phyloP scores from a whole-genome alignment of 2,329 filamentous ascomycete species.

The Xylogone sp. region DNA sequence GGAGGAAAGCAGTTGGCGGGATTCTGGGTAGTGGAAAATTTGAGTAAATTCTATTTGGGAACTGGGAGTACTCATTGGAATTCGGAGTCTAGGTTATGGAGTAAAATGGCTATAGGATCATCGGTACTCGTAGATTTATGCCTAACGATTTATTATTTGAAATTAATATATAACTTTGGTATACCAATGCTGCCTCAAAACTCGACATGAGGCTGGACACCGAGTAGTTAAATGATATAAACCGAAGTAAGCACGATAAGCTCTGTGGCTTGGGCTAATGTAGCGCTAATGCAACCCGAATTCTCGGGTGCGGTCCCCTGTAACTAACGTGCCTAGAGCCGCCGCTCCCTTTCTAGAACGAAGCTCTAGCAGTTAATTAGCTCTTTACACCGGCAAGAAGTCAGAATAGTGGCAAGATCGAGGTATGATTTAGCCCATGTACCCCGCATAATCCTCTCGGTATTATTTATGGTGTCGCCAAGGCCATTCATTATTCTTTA shows the following conservation, averaged over 20 bases:
- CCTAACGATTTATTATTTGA: background rate
- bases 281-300: background rate
- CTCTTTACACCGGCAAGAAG: no score
- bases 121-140: background rate
- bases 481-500: no score
- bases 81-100: no score
- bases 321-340: no score
- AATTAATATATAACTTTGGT: background rate
- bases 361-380: no score
- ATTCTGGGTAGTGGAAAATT: slow-evolving; percentile 55
- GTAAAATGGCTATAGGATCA: no score
- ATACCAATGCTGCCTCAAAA: background rate
- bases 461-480: no score
- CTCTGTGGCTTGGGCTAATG: background rate
- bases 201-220: background rate
- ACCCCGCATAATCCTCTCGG: no score
- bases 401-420: no score
- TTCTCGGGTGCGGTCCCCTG: no score
- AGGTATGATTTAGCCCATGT: no score
- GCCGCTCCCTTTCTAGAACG: no score
- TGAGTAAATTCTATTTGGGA: slow-evolving; percentile 23
- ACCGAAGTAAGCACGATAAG: background rate
- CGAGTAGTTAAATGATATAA: background rate
- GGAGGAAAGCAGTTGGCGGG: slow-evolving; percentile 53
- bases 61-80: background rate